Evolutionary conservation across 169 alveolate genomes (phyloP).

Genomic region (Plasmodium relictum): DNA sequence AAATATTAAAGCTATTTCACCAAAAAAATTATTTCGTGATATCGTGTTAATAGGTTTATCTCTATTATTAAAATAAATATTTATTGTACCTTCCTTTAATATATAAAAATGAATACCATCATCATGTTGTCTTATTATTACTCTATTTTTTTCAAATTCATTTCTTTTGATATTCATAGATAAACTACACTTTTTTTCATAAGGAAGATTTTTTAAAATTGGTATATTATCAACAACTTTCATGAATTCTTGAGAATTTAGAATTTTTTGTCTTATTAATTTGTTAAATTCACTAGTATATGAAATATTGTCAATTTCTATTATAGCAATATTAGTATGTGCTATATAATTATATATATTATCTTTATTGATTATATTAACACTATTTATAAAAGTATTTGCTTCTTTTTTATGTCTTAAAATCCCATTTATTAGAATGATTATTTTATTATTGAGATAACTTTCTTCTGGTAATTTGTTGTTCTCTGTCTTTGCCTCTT

Average conservation of each 20-base stretch:
- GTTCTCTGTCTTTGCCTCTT: not conserved
- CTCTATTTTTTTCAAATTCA: conserved; percentile 39
- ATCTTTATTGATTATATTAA: conserved; percentile 25
- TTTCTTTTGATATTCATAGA: conserved; percentile 54
- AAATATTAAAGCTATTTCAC: conserved; percentile 62
- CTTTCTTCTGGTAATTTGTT: not conserved
- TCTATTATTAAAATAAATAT: conserved; percentile 26
- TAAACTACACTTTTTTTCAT: conserved; percentile 32
- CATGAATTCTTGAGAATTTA: conserved; percentile 48
- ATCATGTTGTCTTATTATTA: conserved; percentile 77
- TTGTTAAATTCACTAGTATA: conserved; percentile 40
- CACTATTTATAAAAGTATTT: conserved; percentile 59
- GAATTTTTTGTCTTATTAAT: conserved; percentile 36
- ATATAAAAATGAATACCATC: conserved; percentile 54
- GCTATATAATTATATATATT: conserved; percentile 34
- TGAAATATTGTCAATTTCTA: conserved; percentile 25
- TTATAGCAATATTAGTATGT: conserved; percentile 50
- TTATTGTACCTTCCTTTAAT: conserved; percentile 54
- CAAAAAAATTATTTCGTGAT: conserved; percentile 39
- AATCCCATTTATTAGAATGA: conserved; percentile 67
- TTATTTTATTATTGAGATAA: conserved; percentile 12
- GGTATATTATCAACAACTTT: conserved; percentile 44
- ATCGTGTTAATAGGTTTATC: conserved; percentile 40
- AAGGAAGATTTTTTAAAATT: conserved; percentile 54
- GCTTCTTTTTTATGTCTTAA: conserved; percentile 37